Evolutionary conservation across 164 flowering plant genomes (phyloP).

Genomic region (Brasenia schreberi): DNA sequence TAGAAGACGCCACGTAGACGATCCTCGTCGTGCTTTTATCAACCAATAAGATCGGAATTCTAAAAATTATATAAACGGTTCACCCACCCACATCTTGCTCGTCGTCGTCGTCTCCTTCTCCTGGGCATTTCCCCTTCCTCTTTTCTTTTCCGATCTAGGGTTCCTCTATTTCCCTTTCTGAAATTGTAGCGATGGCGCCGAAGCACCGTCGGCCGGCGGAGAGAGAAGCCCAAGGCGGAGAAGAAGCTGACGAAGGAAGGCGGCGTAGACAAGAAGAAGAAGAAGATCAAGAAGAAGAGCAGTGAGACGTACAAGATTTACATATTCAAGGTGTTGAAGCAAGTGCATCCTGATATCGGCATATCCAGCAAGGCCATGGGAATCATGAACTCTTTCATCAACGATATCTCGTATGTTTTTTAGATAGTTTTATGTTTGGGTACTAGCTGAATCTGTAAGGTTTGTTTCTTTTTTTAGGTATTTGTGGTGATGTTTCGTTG

Average conservation of each 20-base stretch:
- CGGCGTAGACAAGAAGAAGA: conserved; percentile 12
- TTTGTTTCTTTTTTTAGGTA: background rate
- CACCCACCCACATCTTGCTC: background rate
- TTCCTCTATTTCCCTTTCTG: background rate
- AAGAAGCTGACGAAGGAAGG: conserved; percentile 17
- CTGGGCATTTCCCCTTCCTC: background rate
- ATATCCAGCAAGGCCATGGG: conserved; percentile 18
- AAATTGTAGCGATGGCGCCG: conserved; percentile 7
- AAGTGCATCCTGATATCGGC: conserved; percentile 18
- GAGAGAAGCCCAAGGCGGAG: conserved; percentile 13
- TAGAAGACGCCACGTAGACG: background rate
- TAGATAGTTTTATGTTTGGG: background rate
- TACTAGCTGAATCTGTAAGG: background rate
- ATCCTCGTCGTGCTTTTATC: background rate
- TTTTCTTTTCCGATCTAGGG: background rate
- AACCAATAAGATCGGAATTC: background rate
- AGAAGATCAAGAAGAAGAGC: conserved; percentile 15
- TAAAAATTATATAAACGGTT: background rate
- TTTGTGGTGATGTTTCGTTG: background rate
- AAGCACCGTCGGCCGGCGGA: conserved; percentile 9
- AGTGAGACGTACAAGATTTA: conserved; percentile 19
- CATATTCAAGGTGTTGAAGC: conserved; percentile 19
- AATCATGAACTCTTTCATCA: conserved; percentile 8
- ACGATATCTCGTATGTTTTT: conserved; percentile 8
- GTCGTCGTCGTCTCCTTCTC: background rate